phyloP scores from a whole-genome alignment of 139 green algal species.

The Spirogloea muscicola region DNA sequence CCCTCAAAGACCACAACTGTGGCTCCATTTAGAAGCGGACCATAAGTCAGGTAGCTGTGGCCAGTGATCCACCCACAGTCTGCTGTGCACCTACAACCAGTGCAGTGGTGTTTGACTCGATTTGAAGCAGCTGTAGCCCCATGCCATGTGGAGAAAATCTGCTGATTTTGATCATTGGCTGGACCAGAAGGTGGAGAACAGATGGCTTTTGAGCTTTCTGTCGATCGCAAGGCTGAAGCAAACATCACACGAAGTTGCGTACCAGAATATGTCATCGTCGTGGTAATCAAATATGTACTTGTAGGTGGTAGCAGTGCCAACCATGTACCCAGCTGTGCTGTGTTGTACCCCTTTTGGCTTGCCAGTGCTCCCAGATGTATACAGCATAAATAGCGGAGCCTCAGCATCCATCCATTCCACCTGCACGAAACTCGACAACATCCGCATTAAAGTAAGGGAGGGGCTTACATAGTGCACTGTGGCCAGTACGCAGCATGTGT shows the following conservation, averaged over 20 bases:
- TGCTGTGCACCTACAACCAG: constrained; percentile 68
- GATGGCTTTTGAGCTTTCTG: neutral
- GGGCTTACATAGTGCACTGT: neutral
- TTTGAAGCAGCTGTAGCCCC: too few relatives aligned
- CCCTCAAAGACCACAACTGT: constrained; percentile 88
- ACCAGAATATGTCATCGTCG: constrained; percentile 52
- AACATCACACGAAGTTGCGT: neutral
- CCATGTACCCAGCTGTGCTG: constrained; percentile 59
- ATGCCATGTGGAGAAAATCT: too few relatives aligned
- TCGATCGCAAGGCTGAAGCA: neutral
- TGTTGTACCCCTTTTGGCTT: constrained; percentile 60
- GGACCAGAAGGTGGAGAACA: neutral
- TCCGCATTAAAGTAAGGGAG: neutral
- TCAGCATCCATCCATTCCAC: constrained; percentile 84
- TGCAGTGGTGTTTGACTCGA: too few relatives aligned
- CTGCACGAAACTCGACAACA: constrained; percentile 5
- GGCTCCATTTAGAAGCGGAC: constrained; percentile 81
- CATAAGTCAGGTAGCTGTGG: constrained; percentile 61
- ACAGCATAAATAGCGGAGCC: constrained; percentile 80
- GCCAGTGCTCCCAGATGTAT: constrained; percentile 70
- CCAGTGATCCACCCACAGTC: constrained; percentile 98
- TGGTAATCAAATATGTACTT: constrained; percentile 56
- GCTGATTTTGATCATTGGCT: too few relatives aligned
- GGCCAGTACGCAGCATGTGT: too few relatives aligned
- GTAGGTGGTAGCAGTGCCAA: constrained; percentile 55